phyloP scores from a whole-genome alignment of 495 filamentous ascomycete species.

The Aspergillus bridgeri region DNA sequence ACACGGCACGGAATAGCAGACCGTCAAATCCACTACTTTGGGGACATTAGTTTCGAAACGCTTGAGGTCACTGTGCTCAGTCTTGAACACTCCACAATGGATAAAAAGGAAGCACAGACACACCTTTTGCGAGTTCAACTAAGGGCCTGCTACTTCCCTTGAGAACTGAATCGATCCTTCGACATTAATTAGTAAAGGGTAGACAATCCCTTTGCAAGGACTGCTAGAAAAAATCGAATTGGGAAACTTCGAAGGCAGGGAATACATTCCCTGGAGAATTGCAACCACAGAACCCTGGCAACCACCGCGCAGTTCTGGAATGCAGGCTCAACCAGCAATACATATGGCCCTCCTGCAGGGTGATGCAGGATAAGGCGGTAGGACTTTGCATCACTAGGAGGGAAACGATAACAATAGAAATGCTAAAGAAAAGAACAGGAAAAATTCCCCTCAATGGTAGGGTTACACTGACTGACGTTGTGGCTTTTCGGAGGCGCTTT shows the following conservation, averaged over 20 bases:
- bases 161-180: conserved; percentile 1
- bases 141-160: no score
- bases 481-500: not conserved
- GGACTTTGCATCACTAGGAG: not conserved
- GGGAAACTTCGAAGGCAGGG: not conserved
- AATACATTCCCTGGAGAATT: not conserved
- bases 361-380: not conserved
- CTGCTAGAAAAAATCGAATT: not conserved
- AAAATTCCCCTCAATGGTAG: not conserved
- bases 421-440: not conserved
- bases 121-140: no score
- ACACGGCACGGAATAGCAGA: not conserved
- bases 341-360: not conserved
- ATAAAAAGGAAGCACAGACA: no score
- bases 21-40: no score
- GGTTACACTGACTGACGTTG: conserved; percentile 1
- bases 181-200: conserved; percentile 1
- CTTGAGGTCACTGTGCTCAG: no score
- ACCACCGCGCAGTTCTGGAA: conserved; percentile 23
- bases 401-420: not conserved
- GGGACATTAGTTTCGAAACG: no score
- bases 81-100: no score
- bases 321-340: conserved; percentile 15
- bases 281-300: conserved; percentile 15
- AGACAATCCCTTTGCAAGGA: not conserved